Conservation (phyloP, 805 yeast species). For the Lipomyces chichibuensis region DNA sequence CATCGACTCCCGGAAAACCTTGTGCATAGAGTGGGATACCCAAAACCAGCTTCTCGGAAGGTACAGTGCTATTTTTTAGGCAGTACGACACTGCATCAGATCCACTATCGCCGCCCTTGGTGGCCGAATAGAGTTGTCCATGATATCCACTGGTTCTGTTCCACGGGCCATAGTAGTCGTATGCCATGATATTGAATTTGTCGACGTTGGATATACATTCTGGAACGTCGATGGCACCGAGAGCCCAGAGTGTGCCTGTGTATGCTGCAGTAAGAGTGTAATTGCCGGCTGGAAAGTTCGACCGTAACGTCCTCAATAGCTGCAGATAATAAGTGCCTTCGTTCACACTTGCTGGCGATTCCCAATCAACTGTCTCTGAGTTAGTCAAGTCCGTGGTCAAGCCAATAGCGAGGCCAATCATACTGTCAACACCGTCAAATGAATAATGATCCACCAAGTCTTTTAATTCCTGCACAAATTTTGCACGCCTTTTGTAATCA, state of each 20-base stretch:
- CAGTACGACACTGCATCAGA: conserved; percentile 52
- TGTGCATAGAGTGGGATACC: conserved; percentile 90
- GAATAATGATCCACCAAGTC: conserved; percentile 55
- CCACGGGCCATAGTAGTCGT: conserved; percentile 86
- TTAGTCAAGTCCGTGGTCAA: neutral
- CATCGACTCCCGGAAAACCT: conserved; percentile 50
- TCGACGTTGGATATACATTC: conserved; percentile 14
- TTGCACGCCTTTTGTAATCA: conserved; percentile 46
- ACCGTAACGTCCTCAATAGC: conserved; percentile 50
- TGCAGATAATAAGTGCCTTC: conserved; percentile 53
- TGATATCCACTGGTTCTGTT: conserved; percentile 64
- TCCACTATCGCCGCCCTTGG: conserved; percentile 49
- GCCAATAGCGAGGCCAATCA: neutral
- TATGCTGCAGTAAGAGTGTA: conserved; percentile 26
- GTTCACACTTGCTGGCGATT: conserved; percentile 60
- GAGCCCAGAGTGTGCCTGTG: conserved; percentile 28
- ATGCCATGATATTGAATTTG: conserved; percentile 73
- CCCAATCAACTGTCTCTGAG: conserved; percentile 71
- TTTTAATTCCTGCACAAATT: conserved; percentile 56
- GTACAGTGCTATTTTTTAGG: conserved; percentile 47
- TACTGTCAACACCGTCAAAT: conserved; percentile 80
- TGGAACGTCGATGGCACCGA: conserved; percentile 17
- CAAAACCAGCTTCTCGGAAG: conserved; percentile 58
- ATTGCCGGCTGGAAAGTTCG: conserved; percentile 5
- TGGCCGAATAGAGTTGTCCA: conserved; percentile 62